A percentile compares a stretch with the other conserved stretches of the same genome.
Evolutionary conservation across 768 basidiomycete genomes (phyloP).

Genomic region (Sistotremastrum suecicum): DNA sequence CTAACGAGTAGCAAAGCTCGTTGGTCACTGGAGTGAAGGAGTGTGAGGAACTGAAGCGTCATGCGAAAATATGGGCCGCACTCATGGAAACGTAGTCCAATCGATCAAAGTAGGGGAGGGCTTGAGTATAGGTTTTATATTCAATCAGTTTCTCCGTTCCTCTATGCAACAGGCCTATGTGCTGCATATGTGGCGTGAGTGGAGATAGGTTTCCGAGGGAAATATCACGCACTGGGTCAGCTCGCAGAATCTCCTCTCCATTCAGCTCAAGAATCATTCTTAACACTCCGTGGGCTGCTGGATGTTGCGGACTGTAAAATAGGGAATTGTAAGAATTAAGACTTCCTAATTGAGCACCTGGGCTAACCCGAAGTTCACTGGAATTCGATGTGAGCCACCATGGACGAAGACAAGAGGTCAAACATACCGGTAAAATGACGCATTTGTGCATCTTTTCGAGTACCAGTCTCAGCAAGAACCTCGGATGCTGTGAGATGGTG

Average conservation of each 20-base stretch:
- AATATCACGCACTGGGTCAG: constrained; percentile 52
- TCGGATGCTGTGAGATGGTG: constrained; percentile 68
- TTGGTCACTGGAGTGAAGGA: constrained; percentile 71
- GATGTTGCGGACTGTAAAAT: constrained; percentile 77
- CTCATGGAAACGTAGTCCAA: constrained; percentile 99
- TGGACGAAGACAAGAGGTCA: constrained; percentile 1
- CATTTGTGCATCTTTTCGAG: constrained; percentile 63
- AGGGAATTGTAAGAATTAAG: neutral
- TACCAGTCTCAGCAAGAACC: constrained; percentile 62
- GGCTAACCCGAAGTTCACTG: constrained; percentile 84
- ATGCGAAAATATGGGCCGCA: constrained; percentile 23
- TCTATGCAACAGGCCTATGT: constrained; percentile 90
- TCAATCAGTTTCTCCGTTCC: constrained; percentile 99
- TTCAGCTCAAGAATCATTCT: constrained; percentile 96
- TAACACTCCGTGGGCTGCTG: constrained; percentile 96
- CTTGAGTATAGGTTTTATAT: constrained; percentile 97
- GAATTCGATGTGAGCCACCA: neutral
- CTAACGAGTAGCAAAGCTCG: constrained; percentile 92
- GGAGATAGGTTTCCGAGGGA: neutral
- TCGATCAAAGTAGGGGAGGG: constrained; percentile 96
- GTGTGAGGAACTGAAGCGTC: constrained; percentile 2
- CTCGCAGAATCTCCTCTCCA: constrained; percentile 85
- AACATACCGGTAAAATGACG: constrained; percentile 84
- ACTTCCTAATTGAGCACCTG: neutral
- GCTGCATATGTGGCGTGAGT: constrained; percentile 28